Evolutionary conservation across 805 yeast species (phyloP), one percentile per base, ranked within the genome.

Genomic region (Teunomyces pallodes): DNA sequence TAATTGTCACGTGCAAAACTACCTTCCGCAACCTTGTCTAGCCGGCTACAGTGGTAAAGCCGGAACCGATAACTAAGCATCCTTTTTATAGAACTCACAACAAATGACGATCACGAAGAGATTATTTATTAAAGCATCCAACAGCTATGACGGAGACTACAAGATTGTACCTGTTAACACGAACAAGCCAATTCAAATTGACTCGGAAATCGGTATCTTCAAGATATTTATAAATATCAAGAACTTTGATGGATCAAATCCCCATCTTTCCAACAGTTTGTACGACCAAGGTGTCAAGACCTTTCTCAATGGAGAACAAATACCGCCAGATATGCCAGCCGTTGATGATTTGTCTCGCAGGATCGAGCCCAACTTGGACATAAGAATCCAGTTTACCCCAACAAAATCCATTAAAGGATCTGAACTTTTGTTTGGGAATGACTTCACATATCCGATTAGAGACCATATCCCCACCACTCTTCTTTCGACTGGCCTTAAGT

Each of bases 381-480:
- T 73, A 13, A 54, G 62, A 13, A 59, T 72, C n/a, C 61, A 64
- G 32, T 72, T 80, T 50, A 65, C 57, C 9, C 86, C 84, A 38
- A 65, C 57, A 9, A 47, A 50, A 3, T 69, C 67, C 16, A 64
- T 83, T n/a, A 57, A 55, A 14, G 87, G 86, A 2, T 70, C 77
- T 36, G 72, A 75, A n/a, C 64, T 85, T 36, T 49, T 80, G n/a
- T 84, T 81, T 66, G 90, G 90, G 1, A 85, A 85, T 58, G 90
- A 85, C 56, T 82, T 83, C 59, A 79, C 75, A 8, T 59, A 69
- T n/a, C 83, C 87, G 0, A 76, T 85, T 29, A 66, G 75, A 29
- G 82, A 82, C 42, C 71, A 72, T 46, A 72, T 85, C 9, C 90
- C 90, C 2, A 70, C 81, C 4, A 62, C 80, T 1, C 51, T 73